These are phyloP conservation scores for Fusarium fujikuroi DNA, from an alignment of 2,329 filamentous ascomycete genomes.

Conservation along the genomic window DNA sequence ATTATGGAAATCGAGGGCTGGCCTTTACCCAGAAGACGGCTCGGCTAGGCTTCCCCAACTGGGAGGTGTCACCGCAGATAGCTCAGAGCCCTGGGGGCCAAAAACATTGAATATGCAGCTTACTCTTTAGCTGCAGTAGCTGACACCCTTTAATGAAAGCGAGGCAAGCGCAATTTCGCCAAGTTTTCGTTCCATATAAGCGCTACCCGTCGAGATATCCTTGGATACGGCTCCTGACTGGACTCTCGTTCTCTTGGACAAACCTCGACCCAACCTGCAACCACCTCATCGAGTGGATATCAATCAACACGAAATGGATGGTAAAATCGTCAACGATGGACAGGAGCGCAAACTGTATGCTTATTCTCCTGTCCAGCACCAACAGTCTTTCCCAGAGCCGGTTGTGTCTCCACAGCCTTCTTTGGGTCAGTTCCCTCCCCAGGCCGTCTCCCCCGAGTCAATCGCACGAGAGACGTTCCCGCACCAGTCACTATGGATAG, in stretches of 20 bases:
- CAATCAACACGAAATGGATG: slow-evolving; percentile 3
- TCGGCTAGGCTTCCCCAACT: background rate
- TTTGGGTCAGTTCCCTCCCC: background rate
- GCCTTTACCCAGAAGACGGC: background rate
- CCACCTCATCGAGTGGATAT: background rate
- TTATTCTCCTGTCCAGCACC: background rate
- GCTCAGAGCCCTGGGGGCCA: background rate
- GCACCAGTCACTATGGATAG: slow-evolving; percentile 12
- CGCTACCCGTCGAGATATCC: background rate
- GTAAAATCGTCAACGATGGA: background rate
- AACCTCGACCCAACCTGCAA: background rate
- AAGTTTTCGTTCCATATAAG: background rate
- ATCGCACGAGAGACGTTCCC: background rate
- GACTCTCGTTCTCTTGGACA: background rate
- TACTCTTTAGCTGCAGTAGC: slow-evolving; percentile 5
- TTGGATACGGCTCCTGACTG: background rate
- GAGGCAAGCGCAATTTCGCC: background rate
- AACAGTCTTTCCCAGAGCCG: background rate
- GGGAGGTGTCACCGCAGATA: background rate
- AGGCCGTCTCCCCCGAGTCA: slow-evolving; percentile 4
- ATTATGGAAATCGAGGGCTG: background rate
- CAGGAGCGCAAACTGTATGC: background rate
- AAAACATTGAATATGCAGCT: slow-evolving; percentile 1
- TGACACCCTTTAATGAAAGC: background rate
- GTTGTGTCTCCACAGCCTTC: slow-evolving; percentile 9